phyloP scores from a whole-genome alignment of 331 rosid genomes.

The Dryas integrifolia region DNA sequence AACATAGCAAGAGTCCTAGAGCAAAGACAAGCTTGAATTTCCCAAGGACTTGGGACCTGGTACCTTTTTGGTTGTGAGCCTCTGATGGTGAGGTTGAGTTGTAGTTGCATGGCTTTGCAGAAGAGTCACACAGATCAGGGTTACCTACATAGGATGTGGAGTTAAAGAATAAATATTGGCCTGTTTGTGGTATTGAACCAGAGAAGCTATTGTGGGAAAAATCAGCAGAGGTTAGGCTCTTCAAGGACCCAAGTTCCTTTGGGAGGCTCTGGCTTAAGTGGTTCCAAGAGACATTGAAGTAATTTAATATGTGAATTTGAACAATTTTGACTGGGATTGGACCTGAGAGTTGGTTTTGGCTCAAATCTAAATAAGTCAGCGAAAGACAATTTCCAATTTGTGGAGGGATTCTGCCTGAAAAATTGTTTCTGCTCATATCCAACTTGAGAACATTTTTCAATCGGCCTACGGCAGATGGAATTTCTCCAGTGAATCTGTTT shows the following conservation, averaged over 20 bases:
- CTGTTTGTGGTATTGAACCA: conserved; percentile 71
- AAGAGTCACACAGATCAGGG: conserved; percentile 72
- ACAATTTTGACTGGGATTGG: conserved; percentile 68
- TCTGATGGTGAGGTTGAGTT: conserved; percentile 32
- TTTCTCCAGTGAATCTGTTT: conserved; percentile 65
- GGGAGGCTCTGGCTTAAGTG: conserved; percentile 64
- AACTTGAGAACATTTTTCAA: conserved; percentile 55
- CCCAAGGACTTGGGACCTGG: conserved; percentile 42
- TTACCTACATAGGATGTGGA: conserved; percentile 68
- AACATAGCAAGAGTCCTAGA: conserved; percentile 55
- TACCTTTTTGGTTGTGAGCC: conserved; percentile 23
- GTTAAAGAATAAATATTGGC: conserved; percentile 68
- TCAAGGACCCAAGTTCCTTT: conserved; percentile 60
- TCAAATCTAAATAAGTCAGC: conserved; percentile 75
- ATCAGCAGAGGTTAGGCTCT: conserved; percentile 83
- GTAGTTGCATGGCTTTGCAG: conserved; percentile 46
- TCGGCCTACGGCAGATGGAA: conserved; percentile 64
- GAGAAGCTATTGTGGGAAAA: conserved; percentile 83
- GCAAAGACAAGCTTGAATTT: conserved; percentile 67
- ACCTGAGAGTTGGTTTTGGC: conserved; percentile 87
- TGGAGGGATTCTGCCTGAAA: conserved; percentile 62
- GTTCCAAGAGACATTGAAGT: conserved; percentile 85
- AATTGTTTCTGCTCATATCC: conserved; percentile 71
- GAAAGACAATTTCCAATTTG: conserved; percentile 54
- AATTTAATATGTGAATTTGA: conserved; percentile 66